Conservation (phyloP, 2,329 filamentous ascomycete species). For the Claviceps africana region DNA sequence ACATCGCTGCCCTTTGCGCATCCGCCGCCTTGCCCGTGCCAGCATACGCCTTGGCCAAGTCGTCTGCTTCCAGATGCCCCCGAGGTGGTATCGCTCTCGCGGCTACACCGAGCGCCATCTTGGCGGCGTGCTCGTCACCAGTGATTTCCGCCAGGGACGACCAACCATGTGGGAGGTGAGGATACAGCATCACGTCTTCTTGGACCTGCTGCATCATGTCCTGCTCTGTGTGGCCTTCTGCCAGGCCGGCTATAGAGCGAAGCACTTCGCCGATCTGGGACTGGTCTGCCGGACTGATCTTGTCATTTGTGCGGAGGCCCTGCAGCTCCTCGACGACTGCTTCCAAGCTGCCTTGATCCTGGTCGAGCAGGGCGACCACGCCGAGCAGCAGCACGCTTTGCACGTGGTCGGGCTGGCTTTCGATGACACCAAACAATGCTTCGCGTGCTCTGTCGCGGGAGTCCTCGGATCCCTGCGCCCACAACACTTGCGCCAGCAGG, state of each 20-base stretch:
- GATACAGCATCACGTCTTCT: slow-evolving; percentile 66
- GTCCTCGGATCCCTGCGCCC: slow-evolving; percentile 68
- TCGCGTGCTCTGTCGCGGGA: slow-evolving; percentile 65
- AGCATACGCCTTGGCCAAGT: slow-evolving; percentile 59
- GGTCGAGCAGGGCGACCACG: slow-evolving; percentile 68
- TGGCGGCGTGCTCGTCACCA: slow-evolving; percentile 41
- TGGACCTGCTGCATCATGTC: slow-evolving; percentile 52
- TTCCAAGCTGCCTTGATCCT: slow-evolving; percentile 63
- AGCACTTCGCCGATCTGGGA: slow-evolving; percentile 60
- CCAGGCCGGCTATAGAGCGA: slow-evolving; percentile 53
- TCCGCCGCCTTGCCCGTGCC: slow-evolving; percentile 58
- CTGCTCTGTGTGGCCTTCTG: slow-evolving; percentile 31
- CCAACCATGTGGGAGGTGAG: slow-evolving; percentile 71
- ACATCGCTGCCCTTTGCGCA: slow-evolving; percentile 61
- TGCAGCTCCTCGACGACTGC: slow-evolving; percentile 71
- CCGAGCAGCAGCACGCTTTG: slow-evolving; percentile 70
- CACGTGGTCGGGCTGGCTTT: slow-evolving; percentile 59
- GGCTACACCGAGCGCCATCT: slow-evolving; percentile 75
- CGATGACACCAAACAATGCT: slow-evolving; percentile 67
- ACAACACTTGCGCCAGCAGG: slow-evolving; percentile 78
- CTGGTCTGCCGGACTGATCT: slow-evolving; percentile 48
- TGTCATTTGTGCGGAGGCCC: slow-evolving; percentile 52
- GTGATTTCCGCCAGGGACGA: slow-evolving; percentile 51
- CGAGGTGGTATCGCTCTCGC: slow-evolving; percentile 57
- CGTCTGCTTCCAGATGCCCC: slow-evolving; percentile 52